phyloP scores from a whole-genome alignment of 2,329 filamentous ascomycete species.

The Fusarium sp. region DNA sequence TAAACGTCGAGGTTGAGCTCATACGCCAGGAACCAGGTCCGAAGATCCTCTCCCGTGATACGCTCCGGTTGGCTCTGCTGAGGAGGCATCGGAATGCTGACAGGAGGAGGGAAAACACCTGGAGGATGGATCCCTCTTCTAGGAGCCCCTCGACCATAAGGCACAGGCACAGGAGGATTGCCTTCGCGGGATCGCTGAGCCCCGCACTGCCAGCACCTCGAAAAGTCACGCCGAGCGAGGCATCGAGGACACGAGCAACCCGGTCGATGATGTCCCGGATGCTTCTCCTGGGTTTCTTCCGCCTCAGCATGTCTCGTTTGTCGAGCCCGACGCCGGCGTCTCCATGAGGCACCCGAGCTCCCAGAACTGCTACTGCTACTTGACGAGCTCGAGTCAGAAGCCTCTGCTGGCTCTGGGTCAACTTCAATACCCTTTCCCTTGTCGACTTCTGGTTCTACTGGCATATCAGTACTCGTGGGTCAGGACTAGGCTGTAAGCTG shows the following conservation, averaged over 20 bases:
- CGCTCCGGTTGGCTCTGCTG: slow-evolving; percentile 31
- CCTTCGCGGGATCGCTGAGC: slow-evolving; percentile 27
- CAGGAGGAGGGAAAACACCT: slow-evolving; percentile 1
- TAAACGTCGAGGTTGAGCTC: slow-evolving; percentile 61
- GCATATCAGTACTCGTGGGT: slow-evolving; percentile 8
- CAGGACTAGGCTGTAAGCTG: background rate
- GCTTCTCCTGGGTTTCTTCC: slow-evolving; percentile 51
- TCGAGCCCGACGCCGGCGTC: slow-evolving; percentile 26
- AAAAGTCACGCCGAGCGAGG: slow-evolving; percentile 29
- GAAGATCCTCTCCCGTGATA: slow-evolving; percentile 57
- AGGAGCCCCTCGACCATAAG: slow-evolving; percentile 11
- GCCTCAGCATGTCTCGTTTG: slow-evolving; percentile 3
- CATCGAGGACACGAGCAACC: slow-evolving; percentile 58
- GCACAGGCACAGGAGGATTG: background rate
- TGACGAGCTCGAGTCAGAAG: slow-evolving; percentile 49
- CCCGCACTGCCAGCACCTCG: slow-evolving; percentile 41
- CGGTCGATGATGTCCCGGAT: slow-evolving; percentile 56
- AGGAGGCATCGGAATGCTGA: background rate
- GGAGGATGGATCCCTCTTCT: slow-evolving; percentile 10
- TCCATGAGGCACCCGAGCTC: slow-evolving; percentile 37
- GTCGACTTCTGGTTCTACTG: slow-evolving; percentile 43
- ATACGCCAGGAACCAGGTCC: slow-evolving; percentile 59
- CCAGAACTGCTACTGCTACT: slow-evolving; percentile 38
- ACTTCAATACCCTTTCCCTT: slow-evolving; percentile 55
- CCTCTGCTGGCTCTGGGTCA: slow-evolving; percentile 38